A percentile compares a stretch with the other conserved stretches of the same genome.
Conservation (phyloP, 768 basidiomycete genomes). For the Boletus patriciae region DNA sequence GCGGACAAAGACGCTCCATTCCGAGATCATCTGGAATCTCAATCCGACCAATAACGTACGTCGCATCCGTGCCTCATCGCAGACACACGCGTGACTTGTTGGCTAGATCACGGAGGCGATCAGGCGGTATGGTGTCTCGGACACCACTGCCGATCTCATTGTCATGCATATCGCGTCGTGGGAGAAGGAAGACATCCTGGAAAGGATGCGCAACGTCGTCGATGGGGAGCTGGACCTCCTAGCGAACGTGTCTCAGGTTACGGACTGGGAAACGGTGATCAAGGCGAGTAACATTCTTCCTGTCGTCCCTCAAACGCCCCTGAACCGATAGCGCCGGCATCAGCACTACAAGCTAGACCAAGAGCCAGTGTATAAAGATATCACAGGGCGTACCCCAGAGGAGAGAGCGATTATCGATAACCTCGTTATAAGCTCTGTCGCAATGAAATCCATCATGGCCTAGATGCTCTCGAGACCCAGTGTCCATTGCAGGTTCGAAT, state of each 20-base stretch:
- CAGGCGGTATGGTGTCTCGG: slow-evolving; percentile 79
- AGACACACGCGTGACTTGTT: not conserved
- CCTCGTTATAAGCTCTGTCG: slow-evolving; percentile 75
- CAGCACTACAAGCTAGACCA: slow-evolving; percentile 72
- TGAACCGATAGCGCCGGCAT: not conserved
- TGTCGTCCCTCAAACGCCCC: too few species aligned
- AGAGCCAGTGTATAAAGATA: slow-evolving; percentile 44
- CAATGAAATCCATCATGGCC: slow-evolving; percentile 68
- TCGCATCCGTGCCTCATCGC: not conserved
- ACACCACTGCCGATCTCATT: slow-evolving; percentile 60
- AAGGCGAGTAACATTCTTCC: slow-evolving; percentile 54
- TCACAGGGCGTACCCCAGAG: slow-evolving; percentile 31
- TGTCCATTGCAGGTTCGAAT: not conserved
- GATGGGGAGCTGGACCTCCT: slow-evolving; percentile 55
- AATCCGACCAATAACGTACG: slow-evolving; percentile 85
- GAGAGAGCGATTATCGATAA: slow-evolving; percentile 53
- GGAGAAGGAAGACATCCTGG: slow-evolving; percentile 42
- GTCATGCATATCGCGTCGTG: slow-evolving; percentile 65
- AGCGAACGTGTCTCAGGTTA: slow-evolving; percentile 42
- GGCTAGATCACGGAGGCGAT: slow-evolving; percentile 85
- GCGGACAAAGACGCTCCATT: slow-evolving; percentile 85
- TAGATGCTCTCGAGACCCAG: slow-evolving; percentile 4
- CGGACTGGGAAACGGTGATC: slow-evolving; percentile 72
- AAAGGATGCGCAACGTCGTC: slow-evolving; percentile 58
- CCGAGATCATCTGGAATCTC: slow-evolving; percentile 85